phyloP scores from a whole-genome alignment of 2,329 filamentous ascomycete genomes.

The Colletotrichum godetiae region DNA sequence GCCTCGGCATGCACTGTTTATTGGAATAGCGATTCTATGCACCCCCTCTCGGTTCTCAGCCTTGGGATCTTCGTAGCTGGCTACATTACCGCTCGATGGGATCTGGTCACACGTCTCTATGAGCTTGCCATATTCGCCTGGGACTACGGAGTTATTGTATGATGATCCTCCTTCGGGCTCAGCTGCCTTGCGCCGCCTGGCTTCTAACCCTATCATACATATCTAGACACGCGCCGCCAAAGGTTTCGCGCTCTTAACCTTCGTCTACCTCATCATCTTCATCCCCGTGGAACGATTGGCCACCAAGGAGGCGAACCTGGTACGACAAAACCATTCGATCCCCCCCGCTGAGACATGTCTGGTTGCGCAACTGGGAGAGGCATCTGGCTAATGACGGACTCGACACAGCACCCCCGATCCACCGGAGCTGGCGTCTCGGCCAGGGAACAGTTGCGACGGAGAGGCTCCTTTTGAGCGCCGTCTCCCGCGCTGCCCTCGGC shows the following conservation, averaged over 20 bases:
- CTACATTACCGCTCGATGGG: conserved; percentile 99
- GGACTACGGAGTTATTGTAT: conserved; percentile 97
- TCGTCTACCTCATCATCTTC: conserved; percentile 86
- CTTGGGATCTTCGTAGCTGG: conserved; percentile 99
- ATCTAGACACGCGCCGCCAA: conserved; percentile 83
- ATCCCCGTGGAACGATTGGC: conserved; percentile 88
- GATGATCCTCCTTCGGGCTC: conserved; percentile 45
- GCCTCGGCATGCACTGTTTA: conserved; percentile 56
- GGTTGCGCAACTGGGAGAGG: conserved; percentile 28
- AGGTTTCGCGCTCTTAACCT: conserved; percentile 83
- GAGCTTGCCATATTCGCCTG: conserved; percentile 97
- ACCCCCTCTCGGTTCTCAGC: conserved; percentile 96
- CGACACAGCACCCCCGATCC: conserved; percentile 80
- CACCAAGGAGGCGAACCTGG: conserved; percentile 80
- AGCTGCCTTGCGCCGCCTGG: conserved; percentile 17
- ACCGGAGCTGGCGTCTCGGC: conserved; percentile 87
- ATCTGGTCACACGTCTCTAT: conserved; percentile 95
- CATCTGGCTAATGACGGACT: conserved; percentile 41
- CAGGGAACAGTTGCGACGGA: conserved; percentile 90
- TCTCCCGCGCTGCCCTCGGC: conserved; percentile 43
- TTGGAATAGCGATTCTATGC: conserved; percentile 76
- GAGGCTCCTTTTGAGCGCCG: conserved; percentile 87
- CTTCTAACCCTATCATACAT: conserved; percentile 12
- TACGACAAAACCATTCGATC: conserved; percentile 58
- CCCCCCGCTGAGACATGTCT: conserved; percentile 27